Percentiles rank a stretch among this genome's conserved stretches.
Evolutionary conservation across 2,329 filamentous ascomycete species (phyloP).

Genomic region (Colletotrichum siamense): DNA sequence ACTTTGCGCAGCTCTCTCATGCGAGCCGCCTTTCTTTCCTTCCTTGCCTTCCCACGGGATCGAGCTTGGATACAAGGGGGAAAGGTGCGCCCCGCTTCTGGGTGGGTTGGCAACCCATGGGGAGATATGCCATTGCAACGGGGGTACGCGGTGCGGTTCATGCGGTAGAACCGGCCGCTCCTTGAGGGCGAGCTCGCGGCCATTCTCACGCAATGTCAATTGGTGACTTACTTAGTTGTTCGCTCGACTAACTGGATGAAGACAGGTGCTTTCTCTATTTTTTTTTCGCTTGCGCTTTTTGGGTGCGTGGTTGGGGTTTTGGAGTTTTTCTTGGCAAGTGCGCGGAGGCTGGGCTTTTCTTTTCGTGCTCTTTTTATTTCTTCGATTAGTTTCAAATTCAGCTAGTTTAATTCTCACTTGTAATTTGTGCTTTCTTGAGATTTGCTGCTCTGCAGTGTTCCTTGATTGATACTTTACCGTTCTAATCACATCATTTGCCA

Average conservation of each 20-base stretch:
- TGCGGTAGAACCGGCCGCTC: not conserved
- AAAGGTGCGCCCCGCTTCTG: not conserved
- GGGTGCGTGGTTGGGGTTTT: fast-evolving
- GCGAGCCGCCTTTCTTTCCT: not conserved
- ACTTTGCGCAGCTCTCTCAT: not conserved
- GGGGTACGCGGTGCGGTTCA: not conserved
- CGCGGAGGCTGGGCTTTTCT: not conserved
- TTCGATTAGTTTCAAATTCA: not conserved
- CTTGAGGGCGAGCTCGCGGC: not conserved
- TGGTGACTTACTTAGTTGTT: not conserved
- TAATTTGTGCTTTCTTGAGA: not conserved
- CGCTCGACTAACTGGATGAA: not conserved
- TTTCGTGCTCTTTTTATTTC: not conserved
- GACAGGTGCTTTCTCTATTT: not conserved
- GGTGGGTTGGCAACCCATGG: not conserved
- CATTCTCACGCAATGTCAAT: not conserved
- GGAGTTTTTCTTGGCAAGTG: not conserved
- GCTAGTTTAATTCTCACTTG: not conserved
- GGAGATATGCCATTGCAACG: not conserved
- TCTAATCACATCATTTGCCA: not conserved
- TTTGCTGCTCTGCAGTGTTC: no score
- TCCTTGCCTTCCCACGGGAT: not conserved
- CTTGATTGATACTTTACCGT: no score
- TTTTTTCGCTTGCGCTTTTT: not conserved
- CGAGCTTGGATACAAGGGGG: not conserved